These are phyloP conservation scores for Populus hybrid DNA, from an alignment of 441 rosid species.

Conservation along the genomic window DNA sequence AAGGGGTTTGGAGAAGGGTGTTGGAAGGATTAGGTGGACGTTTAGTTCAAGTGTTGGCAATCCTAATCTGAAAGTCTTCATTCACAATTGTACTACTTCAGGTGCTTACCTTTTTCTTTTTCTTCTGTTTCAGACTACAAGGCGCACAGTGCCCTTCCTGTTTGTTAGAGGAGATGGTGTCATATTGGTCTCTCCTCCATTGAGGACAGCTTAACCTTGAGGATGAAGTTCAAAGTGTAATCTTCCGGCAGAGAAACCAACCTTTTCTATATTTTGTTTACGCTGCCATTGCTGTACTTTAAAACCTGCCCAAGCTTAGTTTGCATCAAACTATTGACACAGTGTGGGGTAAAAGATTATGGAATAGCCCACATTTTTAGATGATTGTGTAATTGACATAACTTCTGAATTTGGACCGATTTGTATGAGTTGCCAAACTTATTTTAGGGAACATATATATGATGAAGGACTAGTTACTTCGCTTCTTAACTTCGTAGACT, in stretches of 20 bases:
- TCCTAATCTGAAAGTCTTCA: neutral
- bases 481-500: neutral
- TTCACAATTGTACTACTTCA: neutral
- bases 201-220: constrained; percentile 65
- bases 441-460: neutral
- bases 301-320: constrained; percentile 8
- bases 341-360: constrained; percentile 3
- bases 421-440: constrained; percentile 8
- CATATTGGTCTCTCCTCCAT: constrained; percentile 93
- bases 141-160: constrained; percentile 79
- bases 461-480: neutral
- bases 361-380: constrained; percentile 6
- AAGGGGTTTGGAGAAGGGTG: neutral
- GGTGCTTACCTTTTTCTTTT: neutral
- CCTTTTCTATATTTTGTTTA: neutral
- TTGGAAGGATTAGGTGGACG: neutral
- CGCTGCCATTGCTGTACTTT: constrained; percentile 1
- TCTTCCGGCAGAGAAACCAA: neutral
- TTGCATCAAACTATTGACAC: constrained; percentile 8
- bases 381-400: neutral
- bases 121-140: constrained; percentile 65
- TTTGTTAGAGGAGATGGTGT: constrained; percentile 99
- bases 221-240: constrained; percentile 27
- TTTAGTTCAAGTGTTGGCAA: neutral
- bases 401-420: neutral